Percentiles rank a stretch among this genome's conserved stretches.
phyloP scores from a whole-genome alignment of 768 basidiomycete species.

The Mycena venus region DNA sequence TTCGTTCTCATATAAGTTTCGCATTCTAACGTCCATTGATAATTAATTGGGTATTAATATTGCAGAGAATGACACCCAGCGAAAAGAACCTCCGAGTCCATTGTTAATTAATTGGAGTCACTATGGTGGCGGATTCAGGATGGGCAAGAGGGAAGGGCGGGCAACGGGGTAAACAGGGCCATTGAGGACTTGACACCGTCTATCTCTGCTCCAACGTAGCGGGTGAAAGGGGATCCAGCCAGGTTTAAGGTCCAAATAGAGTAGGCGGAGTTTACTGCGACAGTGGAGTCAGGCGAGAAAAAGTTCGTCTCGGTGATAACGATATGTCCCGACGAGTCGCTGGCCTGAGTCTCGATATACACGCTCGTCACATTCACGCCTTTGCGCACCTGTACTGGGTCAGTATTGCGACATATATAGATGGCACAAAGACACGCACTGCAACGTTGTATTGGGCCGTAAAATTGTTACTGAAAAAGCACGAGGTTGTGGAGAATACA shows the following conservation, averaged over 20 bases:
- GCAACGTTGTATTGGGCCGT: constrained; percentile 12
- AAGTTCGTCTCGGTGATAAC: not conserved
- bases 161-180: constrained; percentile 8
- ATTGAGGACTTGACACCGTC: constrained; percentile 11
- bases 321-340: not conserved
- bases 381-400: constrained; percentile 15
- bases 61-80: not conserved
- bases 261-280: constrained; percentile 9
- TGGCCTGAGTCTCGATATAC: constrained; percentile 12
- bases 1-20: no score
- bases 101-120: no score
- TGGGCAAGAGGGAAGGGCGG: constrained; percentile 13
- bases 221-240: constrained; percentile 3
- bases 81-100: constrained; percentile 5
- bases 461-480: constrained; percentile 1
- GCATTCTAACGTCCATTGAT: constrained; percentile 1
- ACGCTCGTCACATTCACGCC: constrained; percentile 6
- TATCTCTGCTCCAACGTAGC: constrained; percentile 17
- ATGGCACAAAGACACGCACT: constrained; percentile 3
- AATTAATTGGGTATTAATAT: constrained; percentile 5
- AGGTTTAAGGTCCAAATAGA: constrained; percentile 13
- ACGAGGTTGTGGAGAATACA: constrained; percentile 12
- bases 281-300: constrained; percentile 9
- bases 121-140: not conserved
- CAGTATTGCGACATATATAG: not conserved